phyloP scores from a whole-genome alignment of 176 grass and related monocot species.

The Paspalum notatum region DNA sequence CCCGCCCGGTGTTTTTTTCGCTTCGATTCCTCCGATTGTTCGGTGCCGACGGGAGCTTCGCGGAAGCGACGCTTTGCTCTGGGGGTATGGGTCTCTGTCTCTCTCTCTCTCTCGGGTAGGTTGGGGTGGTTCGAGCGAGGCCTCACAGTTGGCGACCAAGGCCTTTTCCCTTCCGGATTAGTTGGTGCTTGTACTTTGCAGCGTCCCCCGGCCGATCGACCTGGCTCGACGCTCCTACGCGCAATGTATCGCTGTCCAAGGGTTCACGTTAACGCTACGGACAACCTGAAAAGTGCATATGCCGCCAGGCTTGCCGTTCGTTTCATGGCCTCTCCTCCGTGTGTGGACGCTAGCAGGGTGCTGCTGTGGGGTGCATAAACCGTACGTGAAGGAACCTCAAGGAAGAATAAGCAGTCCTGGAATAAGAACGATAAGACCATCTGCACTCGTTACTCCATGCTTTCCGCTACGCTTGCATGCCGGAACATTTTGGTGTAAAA shows the following conservation, averaged over 20 bases:
- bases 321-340: background rate
- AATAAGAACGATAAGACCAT: background rate
- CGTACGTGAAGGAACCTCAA: background rate
- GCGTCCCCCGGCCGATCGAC: background rate
- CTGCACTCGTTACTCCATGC: too few species aligned
- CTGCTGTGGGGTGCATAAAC: background rate
- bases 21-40: slow-evolving; percentile 10
- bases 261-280: slow-evolving; percentile 23
- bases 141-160: slow-evolving; percentile 16
- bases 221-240: background rate
- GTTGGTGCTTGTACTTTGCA: background rate
- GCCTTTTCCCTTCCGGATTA: background rate
- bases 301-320: slow-evolving; percentile 4
- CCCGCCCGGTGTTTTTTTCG: background rate
- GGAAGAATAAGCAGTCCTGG: background rate
- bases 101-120: background rate
- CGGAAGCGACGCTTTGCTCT: slow-evolving; percentile 10
- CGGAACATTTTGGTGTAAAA: too few species aligned
- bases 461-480: too few species aligned
- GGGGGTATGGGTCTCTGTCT: too few species aligned
- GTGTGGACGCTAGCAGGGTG: background rate
- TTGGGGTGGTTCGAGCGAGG: background rate
- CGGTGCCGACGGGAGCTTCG: slow-evolving; percentile 9
- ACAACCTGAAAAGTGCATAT: slow-evolving; percentile 18
- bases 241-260: background rate